Evolutionary conservation across 345 rosid genomes (phyloP), one percentile per base, ranked within the genome.

Genomic region (Eucalyptus sp.): DNA sequence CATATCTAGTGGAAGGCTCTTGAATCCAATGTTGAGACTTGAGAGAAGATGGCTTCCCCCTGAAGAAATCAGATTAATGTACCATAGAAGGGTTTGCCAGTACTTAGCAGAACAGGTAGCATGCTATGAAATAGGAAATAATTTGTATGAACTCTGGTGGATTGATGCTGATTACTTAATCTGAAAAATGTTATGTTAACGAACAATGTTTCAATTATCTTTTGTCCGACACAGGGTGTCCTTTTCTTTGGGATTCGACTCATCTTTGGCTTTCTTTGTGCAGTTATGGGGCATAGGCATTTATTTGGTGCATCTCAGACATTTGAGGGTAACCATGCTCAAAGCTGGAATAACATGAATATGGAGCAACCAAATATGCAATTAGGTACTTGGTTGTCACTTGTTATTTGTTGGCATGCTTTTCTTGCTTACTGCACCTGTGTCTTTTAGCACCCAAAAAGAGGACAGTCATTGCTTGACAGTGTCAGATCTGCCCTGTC

Each of bases 281-380:
- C 86, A 86, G 88, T 54, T 60, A 96, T 97, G 99, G 97, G 95
- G 86, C 97, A 96, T 89, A 95, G 95, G 84, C 93, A 94, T 86
- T 93, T 95, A 88, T 94, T 87, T 60, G 92, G 91, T 90, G 88
- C 93, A 49, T 89, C 96, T 79, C 96, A 92, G 71, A 88, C 89
- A 93, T 94, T 95, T 89, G 96, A 93, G 89, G 91, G 88, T 91
- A 98, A 94, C 87, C 93, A 91, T 89, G 96, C 95, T 87, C 95
- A 94, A 92, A 91, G 90, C 90, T 94, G 97, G 99, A 95, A 93
- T 92, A 94, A 92, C 88, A 80, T 92, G 92, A 96, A 91, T 62
- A 87, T 91, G 29, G 99, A 96, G 89, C 95, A 94, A 86, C 95
- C 94, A 20, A 89, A 92, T 86, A 66, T 92, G 88, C 92, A 91